These are phyloP conservation scores for Fusarium azukiicola DNA, from an alignment of 2,329 filamentous ascomycete species.

Conservation along the genomic window DNA sequence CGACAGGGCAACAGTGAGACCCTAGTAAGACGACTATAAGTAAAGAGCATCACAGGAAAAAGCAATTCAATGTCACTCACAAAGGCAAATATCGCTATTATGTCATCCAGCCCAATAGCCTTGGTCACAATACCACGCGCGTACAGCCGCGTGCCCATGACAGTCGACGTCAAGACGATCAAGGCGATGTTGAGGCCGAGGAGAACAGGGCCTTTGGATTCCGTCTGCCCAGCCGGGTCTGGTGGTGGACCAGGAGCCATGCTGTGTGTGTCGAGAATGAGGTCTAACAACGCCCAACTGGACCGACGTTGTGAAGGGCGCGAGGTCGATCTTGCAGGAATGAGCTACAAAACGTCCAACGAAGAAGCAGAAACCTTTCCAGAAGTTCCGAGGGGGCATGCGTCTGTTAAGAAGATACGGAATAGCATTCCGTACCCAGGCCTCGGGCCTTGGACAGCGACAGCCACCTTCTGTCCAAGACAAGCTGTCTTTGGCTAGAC, in stretches of 20 bases:
- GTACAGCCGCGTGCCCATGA: not conserved
- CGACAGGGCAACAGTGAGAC: conserved; percentile 41
- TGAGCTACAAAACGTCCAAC: not conserved
- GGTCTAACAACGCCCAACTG: not conserved
- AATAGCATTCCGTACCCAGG: not conserved
- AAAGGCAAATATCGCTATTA: conserved; percentile 9
- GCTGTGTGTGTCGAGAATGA: not conserved
- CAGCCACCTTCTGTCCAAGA: not conserved
- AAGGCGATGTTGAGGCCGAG: conserved; percentile 20
- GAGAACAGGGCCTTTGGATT: conserved; percentile 46
- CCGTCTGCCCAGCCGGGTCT: not conserved
- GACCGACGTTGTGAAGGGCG: not conserved
- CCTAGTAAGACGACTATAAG: conserved; percentile 34
- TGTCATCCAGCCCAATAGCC: conserved; percentile 1
- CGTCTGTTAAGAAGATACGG: not conserved
- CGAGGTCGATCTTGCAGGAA: not conserved
- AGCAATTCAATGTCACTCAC: conserved; percentile 4
- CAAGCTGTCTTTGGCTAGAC: conserved; percentile 8
- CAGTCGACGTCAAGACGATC: not conserved
- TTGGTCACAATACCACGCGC: conserved; percentile 12
- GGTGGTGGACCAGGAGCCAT: not conserved
- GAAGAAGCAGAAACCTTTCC: not conserved
- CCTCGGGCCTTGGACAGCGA: not conserved
- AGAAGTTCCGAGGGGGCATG: not conserved
- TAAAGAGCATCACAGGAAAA: too few relatives aligned